Evolutionary conservation across 2,329 filamentous ascomycete genomes (phyloP), one percentile per base, ranked within the genome.

Genomic region (Diaporthe capsici): DNA sequence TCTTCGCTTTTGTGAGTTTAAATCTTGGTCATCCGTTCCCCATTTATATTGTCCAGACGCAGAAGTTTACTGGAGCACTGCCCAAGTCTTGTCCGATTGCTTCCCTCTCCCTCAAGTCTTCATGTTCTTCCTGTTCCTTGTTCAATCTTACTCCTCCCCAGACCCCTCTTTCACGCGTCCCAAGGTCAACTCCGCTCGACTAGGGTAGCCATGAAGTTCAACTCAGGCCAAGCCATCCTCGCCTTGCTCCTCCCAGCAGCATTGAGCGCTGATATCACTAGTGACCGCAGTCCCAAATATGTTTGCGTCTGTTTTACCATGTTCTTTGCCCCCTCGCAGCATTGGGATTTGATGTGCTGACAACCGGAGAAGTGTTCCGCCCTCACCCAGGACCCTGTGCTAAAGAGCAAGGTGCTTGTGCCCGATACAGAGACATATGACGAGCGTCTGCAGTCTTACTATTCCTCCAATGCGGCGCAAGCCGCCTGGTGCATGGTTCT

Each of bases 401-500:
- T 84, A 2, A 72, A 74, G 3, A 79, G 79, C 44, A 81, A 83
- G 74, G 80, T 84, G 53, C 79, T 82, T 73, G 77, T 80, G 12
- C 82, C 81, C 9, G 74, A 80, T 25, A 80, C 80, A 4, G 73
- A 72, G 28, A 78, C 78, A 31, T 84, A 83, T 61, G 70, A 77
- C 42, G 78, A 79, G 9, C 82, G 83, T 8, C 79, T 84, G 63
- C 76, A 79, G 39, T 81, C 82, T 1, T 85, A 85, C 80, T 85
- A 82, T 81, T 85, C 84, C 8, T 76, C 77, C 60, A 83, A 82
- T 57, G 84, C 84, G 4, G 83, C 83, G 17, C 77, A 85, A 25
- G 71, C 79, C 7, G 81, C 84, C 8, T 83, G 82, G 80, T 85
- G 84, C 58, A 82, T 85, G 79, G 82, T 81, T 6, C 77, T 83